phyloP scores from a whole-genome alignment of 495 filamentous ascomycete genomes.

The Penicillium bovifimosum region DNA sequence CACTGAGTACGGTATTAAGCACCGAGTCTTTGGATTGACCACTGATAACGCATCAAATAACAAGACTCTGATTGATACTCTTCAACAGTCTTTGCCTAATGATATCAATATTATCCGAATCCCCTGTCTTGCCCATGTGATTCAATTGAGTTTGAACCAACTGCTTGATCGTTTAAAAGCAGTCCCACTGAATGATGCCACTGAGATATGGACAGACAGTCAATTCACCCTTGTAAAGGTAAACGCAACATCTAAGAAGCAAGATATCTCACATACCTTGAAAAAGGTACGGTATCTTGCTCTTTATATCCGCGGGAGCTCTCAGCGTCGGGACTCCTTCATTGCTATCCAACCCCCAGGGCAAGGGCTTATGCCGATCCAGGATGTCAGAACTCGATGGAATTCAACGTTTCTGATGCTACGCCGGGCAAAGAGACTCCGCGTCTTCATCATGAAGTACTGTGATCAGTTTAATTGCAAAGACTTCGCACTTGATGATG shows the following conservation, averaged over 20 bases:
- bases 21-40: neutral
- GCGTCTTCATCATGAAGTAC: neutral
- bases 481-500: neutral
- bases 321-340: neutral
- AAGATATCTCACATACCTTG: no score
- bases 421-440: neutral
- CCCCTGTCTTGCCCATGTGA: neutral
- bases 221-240: no score
- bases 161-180: neutral
- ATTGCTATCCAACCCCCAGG: neutral
- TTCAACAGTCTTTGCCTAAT: neutral
- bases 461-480: neutral
- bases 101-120: neutral
- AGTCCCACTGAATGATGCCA: neutral
- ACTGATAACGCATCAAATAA: neutral
- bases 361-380: neutral
- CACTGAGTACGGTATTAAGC: neutral
- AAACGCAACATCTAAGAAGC: no score
- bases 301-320: neutral
- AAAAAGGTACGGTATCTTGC: neutral
- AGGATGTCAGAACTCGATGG: neutral
- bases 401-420: neutral
- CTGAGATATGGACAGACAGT: no score
- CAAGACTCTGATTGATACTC: neutral
- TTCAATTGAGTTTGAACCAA: neutral